phyloP scores from a whole-genome alignment of 1,284 basidiomycete species.

The Ustilago vetiveriae region DNA sequence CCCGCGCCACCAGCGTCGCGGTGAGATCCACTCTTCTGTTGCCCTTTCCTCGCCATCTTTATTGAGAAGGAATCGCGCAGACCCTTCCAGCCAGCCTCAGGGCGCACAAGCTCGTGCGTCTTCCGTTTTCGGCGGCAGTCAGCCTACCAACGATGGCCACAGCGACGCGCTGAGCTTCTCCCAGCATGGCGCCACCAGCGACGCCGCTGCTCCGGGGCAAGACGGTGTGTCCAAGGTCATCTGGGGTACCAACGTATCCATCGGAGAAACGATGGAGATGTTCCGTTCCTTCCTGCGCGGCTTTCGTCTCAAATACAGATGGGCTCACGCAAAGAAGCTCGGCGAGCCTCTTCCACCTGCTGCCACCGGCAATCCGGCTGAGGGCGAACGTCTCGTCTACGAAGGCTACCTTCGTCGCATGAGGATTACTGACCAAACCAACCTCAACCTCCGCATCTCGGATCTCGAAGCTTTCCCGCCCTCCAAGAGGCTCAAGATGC shows the following conservation, averaged over 20 bases:
- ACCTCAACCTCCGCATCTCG: constrained; percentile 87
- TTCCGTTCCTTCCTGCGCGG: constrained; percentile 89
- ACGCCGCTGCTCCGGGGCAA: constrained; percentile 33
- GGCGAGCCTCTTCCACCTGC: constrained; percentile 69
- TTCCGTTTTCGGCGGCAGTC: constrained; percentile 80
- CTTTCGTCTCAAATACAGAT: constrained; percentile 93
- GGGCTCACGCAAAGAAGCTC: constrained; percentile 77
- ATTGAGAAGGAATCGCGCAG: constrained; percentile 18
- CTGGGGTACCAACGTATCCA: constrained; percentile 94
- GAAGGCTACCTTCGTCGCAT: constrained; percentile 84
- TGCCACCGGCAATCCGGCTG: constrained; percentile 41
- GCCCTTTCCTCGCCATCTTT: constrained; percentile 53
- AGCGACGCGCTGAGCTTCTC: constrained; percentile 72
- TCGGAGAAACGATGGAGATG: constrained; percentile 86
- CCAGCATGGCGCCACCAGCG: constrained; percentile 47
- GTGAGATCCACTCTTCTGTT: constrained; percentile 62
- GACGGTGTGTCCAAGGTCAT: constrained; percentile 81
- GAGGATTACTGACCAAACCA: constrained; percentile 84
- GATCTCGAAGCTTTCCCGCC: constrained; percentile 91
- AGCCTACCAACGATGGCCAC: constrained; percentile 74
- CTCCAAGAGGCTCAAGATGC: constrained; percentile 75
- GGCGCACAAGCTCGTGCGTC: constrained; percentile 70
- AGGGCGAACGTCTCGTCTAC: constrained; percentile 72
- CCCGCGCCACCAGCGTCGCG: constrained; percentile 57
- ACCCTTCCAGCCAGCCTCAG: constrained; percentile 10